Conservation (phyloP, 768 basidiomycete species). For the Sporobolomyces phaffii region DNA sequence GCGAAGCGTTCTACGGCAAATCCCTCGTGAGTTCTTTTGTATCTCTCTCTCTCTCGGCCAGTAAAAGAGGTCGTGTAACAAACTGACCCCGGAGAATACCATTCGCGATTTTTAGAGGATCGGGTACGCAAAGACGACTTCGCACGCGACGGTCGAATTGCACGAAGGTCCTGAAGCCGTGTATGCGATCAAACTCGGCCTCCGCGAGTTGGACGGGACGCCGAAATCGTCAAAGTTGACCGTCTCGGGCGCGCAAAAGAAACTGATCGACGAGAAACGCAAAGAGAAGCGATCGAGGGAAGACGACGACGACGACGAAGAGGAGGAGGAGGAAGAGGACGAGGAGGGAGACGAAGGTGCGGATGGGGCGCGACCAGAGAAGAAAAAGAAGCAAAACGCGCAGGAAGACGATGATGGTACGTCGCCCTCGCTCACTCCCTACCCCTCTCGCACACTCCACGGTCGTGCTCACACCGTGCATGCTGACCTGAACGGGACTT, state of each 20-base stretch:
- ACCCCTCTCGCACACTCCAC: too few species aligned
- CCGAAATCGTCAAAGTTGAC: slow-evolving; percentile 44
- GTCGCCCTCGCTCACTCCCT: neutral
- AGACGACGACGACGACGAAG: slow-evolving; percentile 51
- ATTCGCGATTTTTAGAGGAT: slow-evolving; percentile 60
- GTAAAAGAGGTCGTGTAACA: too few species aligned
- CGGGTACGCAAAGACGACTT: slow-evolving; percentile 81
- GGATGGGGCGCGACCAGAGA: slow-evolving; percentile 50
- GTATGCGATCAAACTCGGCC: slow-evolving; percentile 47
- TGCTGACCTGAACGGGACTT: too few species aligned
- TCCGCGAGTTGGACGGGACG: slow-evolving; percentile 46
- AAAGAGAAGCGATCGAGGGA: slow-evolving; percentile 51
- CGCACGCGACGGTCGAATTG: slow-evolving; percentile 69
- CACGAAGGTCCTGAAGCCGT: slow-evolving; percentile 57
- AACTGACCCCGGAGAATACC: neutral
- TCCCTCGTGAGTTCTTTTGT: slow-evolving; percentile 19
- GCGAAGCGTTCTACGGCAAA: slow-evolving; percentile 55
- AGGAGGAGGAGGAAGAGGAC: slow-evolving; percentile 52
- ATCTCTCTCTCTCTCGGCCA: neutral
- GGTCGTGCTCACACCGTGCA: too few species aligned
- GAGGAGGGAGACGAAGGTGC: slow-evolving; percentile 53
- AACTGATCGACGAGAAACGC: slow-evolving; percentile 50
- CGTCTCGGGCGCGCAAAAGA: slow-evolving; percentile 49
- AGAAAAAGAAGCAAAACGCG: slow-evolving; percentile 71
- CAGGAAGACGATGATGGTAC: slow-evolving; percentile 51